A percentile compares a stretch with the other conserved stretches of the same genome.
These are phyloP conservation scores for Huntiella moniliformis DNA, from an alignment of 2,329 filamentous ascomycete species.

Conservation along the genomic window DNA sequence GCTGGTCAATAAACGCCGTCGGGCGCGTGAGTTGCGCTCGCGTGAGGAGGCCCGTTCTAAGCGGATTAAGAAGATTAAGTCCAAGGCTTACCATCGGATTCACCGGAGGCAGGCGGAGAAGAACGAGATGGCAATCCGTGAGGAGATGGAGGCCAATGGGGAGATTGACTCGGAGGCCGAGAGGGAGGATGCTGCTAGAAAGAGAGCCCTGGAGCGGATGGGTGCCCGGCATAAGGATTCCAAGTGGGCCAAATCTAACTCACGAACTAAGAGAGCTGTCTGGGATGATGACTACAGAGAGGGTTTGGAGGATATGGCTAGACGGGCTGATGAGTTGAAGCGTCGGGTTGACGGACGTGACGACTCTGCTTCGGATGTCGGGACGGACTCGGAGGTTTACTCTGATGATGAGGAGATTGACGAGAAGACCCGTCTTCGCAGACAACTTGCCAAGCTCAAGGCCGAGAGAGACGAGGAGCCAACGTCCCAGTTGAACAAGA, in stretches of 20 bases:
- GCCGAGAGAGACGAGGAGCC: slow-evolving; percentile 29
- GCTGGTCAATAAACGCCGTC: slow-evolving; percentile 54
- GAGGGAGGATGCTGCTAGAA: slow-evolving; percentile 47
- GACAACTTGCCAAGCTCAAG: slow-evolving; percentile 25
- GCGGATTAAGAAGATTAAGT: slow-evolving; percentile 98
- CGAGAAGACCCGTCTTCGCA: slow-evolving; percentile 29
- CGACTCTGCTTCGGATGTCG: slow-evolving; percentile 32
- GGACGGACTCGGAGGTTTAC: slow-evolving; percentile 40
- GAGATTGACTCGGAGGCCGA: slow-evolving; percentile 47
- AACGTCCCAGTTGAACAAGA: slow-evolving; percentile 51
- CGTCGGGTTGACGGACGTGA: slow-evolving; percentile 53
- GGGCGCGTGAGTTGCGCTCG: slow-evolving; percentile 68
- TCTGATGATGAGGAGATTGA: slow-evolving; percentile 28
- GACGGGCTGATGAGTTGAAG: slow-evolving; percentile 64
- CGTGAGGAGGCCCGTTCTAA: slow-evolving; percentile 75
- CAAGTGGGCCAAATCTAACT: slow-evolving; percentile 78
- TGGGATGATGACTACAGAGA: slow-evolving; percentile 79
- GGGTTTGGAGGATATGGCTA: slow-evolving; percentile 62
- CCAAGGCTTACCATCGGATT: slow-evolving; percentile 80
- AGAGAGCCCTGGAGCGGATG: slow-evolving; percentile 68
- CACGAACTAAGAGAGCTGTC: slow-evolving; percentile 56
- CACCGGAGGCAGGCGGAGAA: slow-evolving; percentile 56
- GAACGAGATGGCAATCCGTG: slow-evolving; percentile 31
- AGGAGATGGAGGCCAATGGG: slow-evolving; percentile 36
- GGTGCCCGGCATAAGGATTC: slow-evolving; percentile 70